Evolutionary conservation across 1,284 basidiomycete genomes (phyloP), one percentile per base, ranked within the genome.

Genomic region (Ustilago tritici): DNA sequence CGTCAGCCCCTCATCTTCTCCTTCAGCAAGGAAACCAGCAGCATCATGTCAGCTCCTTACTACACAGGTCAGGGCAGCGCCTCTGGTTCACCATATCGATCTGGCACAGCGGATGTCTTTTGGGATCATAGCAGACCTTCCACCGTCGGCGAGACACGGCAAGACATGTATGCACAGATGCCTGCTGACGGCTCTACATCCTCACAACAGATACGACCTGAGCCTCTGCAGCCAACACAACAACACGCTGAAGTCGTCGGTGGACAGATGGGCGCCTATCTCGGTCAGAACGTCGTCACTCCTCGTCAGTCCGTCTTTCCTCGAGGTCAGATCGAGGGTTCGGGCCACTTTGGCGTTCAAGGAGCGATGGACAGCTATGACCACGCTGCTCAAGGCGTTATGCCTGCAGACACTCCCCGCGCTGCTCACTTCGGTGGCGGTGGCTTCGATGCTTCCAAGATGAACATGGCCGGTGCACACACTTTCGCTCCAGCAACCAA

Each of bases 271-370:
- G 57, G 54, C 15, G 23, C 50, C 31, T 68, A 64, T 36, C 55
- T 64, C 17, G 65, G 65, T 31, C 56, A 64, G 1, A 76, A 70
- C 31, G 68, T 59, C 34, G 57, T 70, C 36, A 76, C 73, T 14
- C 73, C 73, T 1, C 67, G 68, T 10, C 73, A 76, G 35, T 47
- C 57, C 15, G 55, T 61, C 9, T 76, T 76, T 32, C 41, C 73
- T 11, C 41, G 73, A 11, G 68, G 67, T 31, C 73, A 70, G 61
- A 19, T 76, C 11, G 68, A 70, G 8, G 38, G 53, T 9, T 28
- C 47, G 8, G 8, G 55, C 1, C 65, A 73, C 2, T 68, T 68
- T 15, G 50, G 49, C 17, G 47, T 65, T 1, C 12, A 55, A 6
- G 61, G 41, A 9, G 23, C 55, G 2, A 68, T 61, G 58, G 61